Conservation (phyloP, 2,329 filamentous ascomycete genomes). For the Cladosporium sp. region DNA sequence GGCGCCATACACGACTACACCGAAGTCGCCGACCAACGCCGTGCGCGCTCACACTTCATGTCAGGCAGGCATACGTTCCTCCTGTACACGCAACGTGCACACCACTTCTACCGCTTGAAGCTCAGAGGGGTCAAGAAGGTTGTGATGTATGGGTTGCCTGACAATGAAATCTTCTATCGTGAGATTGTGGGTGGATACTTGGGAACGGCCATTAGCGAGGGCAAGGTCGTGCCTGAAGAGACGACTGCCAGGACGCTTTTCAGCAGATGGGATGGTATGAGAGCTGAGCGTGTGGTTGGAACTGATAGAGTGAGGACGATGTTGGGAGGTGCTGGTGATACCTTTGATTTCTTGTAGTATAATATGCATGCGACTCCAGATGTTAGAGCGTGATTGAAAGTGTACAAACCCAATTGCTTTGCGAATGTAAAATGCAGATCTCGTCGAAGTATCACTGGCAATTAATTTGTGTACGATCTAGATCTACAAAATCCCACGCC, state of each 20-base stretch:
- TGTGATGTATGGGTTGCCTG: slow-evolving; percentile 86
- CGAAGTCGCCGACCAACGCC: slow-evolving; percentile 68
- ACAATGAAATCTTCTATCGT: slow-evolving; percentile 77
- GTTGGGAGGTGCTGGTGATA: slow-evolving; percentile 67
- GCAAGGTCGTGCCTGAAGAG: slow-evolving; percentile 49
- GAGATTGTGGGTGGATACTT: slow-evolving; percentile 70
- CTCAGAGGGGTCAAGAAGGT: slow-evolving; percentile 76
- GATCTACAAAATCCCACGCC: neutral
- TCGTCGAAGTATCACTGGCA: too few relatives aligned
- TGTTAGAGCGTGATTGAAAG: too few relatives aligned
- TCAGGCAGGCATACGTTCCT: slow-evolving; percentile 76
- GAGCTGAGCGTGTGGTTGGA: slow-evolving; percentile 82
- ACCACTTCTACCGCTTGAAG: slow-evolving; percentile 88
- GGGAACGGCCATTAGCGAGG: slow-evolving; percentile 50
- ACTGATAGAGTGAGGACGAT: slow-evolving; percentile 75
- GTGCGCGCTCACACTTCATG: slow-evolving; percentile 82
- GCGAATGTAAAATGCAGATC: too few relatives aligned
- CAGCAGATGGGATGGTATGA: slow-evolving; percentile 83
- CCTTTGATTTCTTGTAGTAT: slow-evolving; percentile 83
- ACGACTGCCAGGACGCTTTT: slow-evolving; percentile 59
- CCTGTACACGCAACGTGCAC: slow-evolving; percentile 90
- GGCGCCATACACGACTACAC: slow-evolving; percentile 88
- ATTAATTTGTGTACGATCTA: too few relatives aligned
- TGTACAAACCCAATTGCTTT: too few relatives aligned
- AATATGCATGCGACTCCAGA: too few relatives aligned